A percentile compares a stretch with the other conserved stretches of the same genome.
phyloP scores from a whole-genome alignment of 176 grass and related monocot genomes.

The Tillandsia fasciculata region DNA sequence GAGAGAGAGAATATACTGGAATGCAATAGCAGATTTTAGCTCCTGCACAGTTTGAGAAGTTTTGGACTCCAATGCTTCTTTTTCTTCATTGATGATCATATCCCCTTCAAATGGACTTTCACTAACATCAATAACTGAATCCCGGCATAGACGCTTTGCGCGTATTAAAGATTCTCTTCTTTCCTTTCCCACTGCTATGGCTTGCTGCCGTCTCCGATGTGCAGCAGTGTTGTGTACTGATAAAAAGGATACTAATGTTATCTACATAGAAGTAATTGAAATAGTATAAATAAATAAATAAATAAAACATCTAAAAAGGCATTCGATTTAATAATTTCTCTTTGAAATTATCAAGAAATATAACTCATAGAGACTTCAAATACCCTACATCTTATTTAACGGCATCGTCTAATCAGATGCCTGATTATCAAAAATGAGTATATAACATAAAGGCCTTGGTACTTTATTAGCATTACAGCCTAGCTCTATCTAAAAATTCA shows the following conservation, averaged over 20 bases:
- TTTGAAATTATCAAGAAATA: too few species aligned
- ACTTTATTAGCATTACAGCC: too few species aligned
- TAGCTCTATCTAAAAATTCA: too few species aligned
- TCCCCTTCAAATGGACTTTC: slow-evolving; percentile 43
- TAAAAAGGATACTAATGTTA: not conserved
- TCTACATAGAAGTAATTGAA: not conserved
- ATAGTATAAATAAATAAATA: too few species aligned
- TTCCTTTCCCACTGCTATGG: slow-evolving; percentile 77
- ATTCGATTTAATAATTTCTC: too few species aligned
- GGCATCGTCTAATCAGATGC: too few species aligned
- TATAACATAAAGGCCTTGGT: too few species aligned
- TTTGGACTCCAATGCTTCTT: slow-evolving; percentile 45
- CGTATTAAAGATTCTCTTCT: slow-evolving; percentile 93
- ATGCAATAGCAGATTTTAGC: slow-evolving; percentile 53
- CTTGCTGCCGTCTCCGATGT: slow-evolving; percentile 61
- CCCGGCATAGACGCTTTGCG: slow-evolving; percentile 76
- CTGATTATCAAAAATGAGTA: too few species aligned
- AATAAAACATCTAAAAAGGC: too few species aligned
- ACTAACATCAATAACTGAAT: slow-evolving; percentile 44
- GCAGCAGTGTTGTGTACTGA: slow-evolving; percentile 51
- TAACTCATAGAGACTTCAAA: too few species aligned
- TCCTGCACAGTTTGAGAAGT: slow-evolving; percentile 64
- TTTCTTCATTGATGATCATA: slow-evolving; percentile 76
- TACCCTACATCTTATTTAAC: too few species aligned
- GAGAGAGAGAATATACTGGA: slow-evolving; percentile 41